phyloP scores from a whole-genome alignment of 2,329 filamentous ascomycete genomes.

The Nectriaceae sp. region DNA sequence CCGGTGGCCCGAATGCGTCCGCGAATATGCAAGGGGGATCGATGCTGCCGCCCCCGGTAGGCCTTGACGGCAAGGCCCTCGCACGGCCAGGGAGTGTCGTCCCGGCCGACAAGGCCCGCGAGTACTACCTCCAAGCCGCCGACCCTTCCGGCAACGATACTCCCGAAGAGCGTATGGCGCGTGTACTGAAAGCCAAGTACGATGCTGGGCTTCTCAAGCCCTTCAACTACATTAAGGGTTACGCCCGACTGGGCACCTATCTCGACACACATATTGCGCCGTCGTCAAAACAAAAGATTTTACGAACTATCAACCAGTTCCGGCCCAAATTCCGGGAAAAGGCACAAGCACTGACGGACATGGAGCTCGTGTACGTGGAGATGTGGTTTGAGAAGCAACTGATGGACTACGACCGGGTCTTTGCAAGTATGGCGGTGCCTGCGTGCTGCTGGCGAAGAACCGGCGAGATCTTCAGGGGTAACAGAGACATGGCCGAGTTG shows the following conservation, averaged over 20 bases:
- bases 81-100: slow-evolving; percentile 62
- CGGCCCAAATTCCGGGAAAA: slow-evolving; percentile 94
- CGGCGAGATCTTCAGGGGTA: slow-evolving; percentile 94
- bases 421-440: slow-evolving; percentile 97
- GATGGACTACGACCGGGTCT: slow-evolving; percentile 98
- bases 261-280: slow-evolving; percentile 87
- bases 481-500: slow-evolving; percentile 98
- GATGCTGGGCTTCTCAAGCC: slow-evolving; percentile 92
- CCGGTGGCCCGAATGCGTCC: slow-evolving; percentile 22
- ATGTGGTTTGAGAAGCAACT: slow-evolving; percentile 98
- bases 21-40: slow-evolving; percentile 33
- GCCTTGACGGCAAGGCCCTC: slow-evolving; percentile 53
- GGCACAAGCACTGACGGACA: slow-evolving; percentile 87
- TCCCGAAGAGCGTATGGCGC: slow-evolving; percentile 93
- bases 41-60: slow-evolving; percentile 52
- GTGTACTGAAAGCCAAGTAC: slow-evolving; percentile 91
- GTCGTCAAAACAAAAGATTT: slow-evolving; percentile 83
- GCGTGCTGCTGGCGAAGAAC: slow-evolving; percentile 97
- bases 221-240: slow-evolving; percentile 98
- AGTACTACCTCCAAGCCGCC: slow-evolving; percentile 96
- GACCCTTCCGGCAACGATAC: slow-evolving; percentile 85
- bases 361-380: slow-evolving; percentile 92
- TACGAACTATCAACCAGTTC: slow-evolving; percentile 89
- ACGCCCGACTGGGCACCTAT: slow-evolving; percentile 84
- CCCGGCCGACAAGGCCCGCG: slow-evolving; percentile 72